A percentile compares a stretch with the other conserved stretches of the same genome.
Evolutionary conservation across 164 flowering plant species (phyloP).

Genomic region (Magnolia sinica): DNA sequence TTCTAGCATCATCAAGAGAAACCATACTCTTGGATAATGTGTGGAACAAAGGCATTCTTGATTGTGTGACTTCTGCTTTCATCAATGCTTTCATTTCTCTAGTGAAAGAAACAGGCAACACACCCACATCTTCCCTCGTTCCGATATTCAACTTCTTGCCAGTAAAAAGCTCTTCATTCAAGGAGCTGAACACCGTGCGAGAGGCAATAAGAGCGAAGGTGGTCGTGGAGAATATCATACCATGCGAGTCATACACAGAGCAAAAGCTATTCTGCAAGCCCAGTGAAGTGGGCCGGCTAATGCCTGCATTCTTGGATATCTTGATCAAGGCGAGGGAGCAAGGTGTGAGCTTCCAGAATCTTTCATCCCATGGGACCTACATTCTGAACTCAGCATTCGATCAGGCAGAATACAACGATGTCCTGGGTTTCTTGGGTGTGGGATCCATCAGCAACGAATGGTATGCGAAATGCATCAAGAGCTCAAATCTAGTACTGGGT

Average conservation of each 20-base stretch:
- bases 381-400: constrained; percentile 15
- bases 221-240: constrained; percentile 17
- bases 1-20: constrained; percentile 55
- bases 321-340: constrained; percentile 23
- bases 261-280: constrained; percentile 25
- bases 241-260: constrained; percentile 17
- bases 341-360: constrained; percentile 26
- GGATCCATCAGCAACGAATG: background rate
- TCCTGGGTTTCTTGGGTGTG: constrained; percentile 23
- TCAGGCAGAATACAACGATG: constrained; percentile 1
- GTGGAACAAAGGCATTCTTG: constrained; percentile 47
- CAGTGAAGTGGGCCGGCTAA: constrained; percentile 22
- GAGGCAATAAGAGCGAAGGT: constrained; percentile 14
- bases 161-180: constrained; percentile 8
- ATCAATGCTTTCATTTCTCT: constrained; percentile 23
- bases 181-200: constrained; percentile 19
- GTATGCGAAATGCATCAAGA: constrained; percentile 14
- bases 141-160: constrained; percentile 23
- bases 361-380: constrained; percentile 23
- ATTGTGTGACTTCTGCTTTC: constrained; percentile 27
- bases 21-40: constrained; percentile 41
- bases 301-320: constrained; percentile 24
- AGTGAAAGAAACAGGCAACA: constrained; percentile 10
- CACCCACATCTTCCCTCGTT: constrained; percentile 13
- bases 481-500: constrained; percentile 13